Base-by-base conservation (phyloP, 1,284 basidiomycete species). In the Ceraceosorus guamensis region DNA sequence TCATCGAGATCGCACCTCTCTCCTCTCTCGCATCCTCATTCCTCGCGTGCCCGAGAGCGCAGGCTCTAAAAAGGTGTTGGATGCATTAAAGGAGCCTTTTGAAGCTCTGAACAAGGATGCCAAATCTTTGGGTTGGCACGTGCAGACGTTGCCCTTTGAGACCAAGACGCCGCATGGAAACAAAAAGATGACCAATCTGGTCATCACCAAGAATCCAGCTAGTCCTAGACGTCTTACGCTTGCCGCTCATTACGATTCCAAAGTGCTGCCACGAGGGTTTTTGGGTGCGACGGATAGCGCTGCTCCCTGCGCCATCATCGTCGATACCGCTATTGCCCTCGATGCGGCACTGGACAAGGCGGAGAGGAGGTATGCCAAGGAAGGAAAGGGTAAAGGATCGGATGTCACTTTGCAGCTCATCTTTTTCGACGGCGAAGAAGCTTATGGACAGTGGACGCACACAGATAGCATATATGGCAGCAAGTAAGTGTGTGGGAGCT, bases 401-500 rank as follows among this genome's bases (percentile, higher is more conserved):
- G 81, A 87, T 87, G 89, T 87, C 6, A 93, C 93, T 0, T 77
- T 99, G 13, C 91, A 97, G 75, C 80, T 98, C n/a, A 80, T 98
- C 18, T 95, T 98, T 73, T 92, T 99, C 62, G 96, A 99, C 70
- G 95, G 95, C 3, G 95, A 99, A 77, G 95, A 99, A 77, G 95
- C 95, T 0, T 97, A 92, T 77, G 81, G 84, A 37, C 80, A 83
- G 41, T 99, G 95, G 95, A 90, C 91, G 1, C 82, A 82, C 37
- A 84, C 82, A 0, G 95, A 99, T 77, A 92, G 89, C 1, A 85
- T 92, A 48, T 99, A 99, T 74, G 95, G 95, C 24, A 86, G 91
- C 44, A 84, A 87, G 88, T 89, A 68, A 56, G 78, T 74, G 6
- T 24, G 24, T 24, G 24, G 24, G 2, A 24, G 2, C 24, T 24